Conservation (phyloP, 257 asterid species). For the Sherardia arvensis region DNA sequence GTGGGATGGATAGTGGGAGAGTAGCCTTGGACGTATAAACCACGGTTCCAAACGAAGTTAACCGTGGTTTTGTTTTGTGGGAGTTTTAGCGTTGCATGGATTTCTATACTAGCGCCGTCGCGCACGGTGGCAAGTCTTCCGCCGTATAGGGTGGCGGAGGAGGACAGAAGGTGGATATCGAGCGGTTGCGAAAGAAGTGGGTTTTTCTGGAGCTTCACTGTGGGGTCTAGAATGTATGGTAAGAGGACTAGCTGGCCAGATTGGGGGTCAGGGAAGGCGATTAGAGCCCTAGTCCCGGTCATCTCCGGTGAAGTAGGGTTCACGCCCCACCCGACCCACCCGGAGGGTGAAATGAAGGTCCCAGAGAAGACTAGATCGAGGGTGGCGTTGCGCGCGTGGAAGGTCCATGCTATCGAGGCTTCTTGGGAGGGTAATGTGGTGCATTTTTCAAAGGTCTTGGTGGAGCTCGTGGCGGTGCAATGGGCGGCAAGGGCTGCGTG, state of each 20-base stretch:
- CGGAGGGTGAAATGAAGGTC: conserved; percentile 80
- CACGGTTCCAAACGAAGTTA: conserved; percentile 79
- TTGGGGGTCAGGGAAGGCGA: conserved; percentile 83
- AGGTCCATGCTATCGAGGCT: conserved; percentile 88
- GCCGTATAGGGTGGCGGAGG: conserved; percentile 66
- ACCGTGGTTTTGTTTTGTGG: conserved; percentile 52
- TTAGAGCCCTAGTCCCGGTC: conserved; percentile 76
- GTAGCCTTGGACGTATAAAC: conserved; percentile 87
- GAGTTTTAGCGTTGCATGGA: conserved; percentile 53
- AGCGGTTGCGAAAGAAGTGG: conserved; percentile 89
- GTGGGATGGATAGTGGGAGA: conserved; percentile 87
- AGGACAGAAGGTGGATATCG: conserved; percentile 56
- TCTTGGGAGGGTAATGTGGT: conserved; percentile 64
- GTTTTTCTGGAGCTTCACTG: conserved; percentile 50
- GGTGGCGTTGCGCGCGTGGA: conserved; percentile 65
- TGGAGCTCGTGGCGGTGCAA: conserved; percentile 41
- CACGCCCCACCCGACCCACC: conserved; percentile 96
- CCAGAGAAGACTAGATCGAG: conserved; percentile 81
- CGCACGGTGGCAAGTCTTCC: conserved; percentile 88
- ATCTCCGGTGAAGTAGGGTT: conserved; percentile 78
- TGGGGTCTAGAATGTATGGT: conserved; percentile 70
- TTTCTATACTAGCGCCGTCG: conserved; percentile 58
- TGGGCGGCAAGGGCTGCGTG: conserved; percentile 32
- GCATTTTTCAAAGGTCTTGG: conserved; percentile 56
- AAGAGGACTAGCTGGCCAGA: conserved; percentile 80